phyloP scores from a whole-genome alignment of 1,284 basidiomycete species.

The Puccinia horiana region DNA sequence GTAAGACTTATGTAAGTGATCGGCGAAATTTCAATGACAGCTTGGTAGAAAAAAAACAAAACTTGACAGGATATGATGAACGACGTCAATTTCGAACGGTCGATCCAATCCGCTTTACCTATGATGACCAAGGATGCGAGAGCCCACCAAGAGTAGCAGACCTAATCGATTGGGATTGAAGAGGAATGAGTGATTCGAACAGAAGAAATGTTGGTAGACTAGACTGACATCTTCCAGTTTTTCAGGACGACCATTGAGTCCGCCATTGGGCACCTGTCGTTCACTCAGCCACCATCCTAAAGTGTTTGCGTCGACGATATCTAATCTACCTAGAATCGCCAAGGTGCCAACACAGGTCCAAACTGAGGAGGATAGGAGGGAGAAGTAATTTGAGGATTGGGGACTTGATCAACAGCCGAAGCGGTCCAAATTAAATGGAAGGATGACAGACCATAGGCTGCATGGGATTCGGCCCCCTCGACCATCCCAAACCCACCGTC shows the following conservation, averaged over 20 bases:
- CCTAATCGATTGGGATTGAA: too few relatives aligned
- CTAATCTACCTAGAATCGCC: slow-evolving; percentile 78
- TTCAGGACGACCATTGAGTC: slow-evolving; percentile 91
- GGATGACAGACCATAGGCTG: slow-evolving; percentile 71
- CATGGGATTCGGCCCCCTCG: slow-evolving; percentile 86
- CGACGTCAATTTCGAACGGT: slow-evolving; percentile 70
- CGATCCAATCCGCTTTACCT: slow-evolving; percentile 83
- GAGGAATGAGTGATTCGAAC: not conserved
- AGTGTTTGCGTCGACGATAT: slow-evolving; percentile 71
- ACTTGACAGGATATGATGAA: slow-evolving; percentile 91
- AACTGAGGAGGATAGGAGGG: slow-evolving; percentile 65
- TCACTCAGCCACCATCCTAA: slow-evolving; percentile 91
- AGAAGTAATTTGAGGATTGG: too few relatives aligned
- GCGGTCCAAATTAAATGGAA: not conserved
- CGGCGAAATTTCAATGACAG: too few relatives aligned
- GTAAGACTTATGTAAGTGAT: too few relatives aligned
- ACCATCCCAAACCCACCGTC: slow-evolving; percentile 89
- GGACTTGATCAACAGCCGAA: too few relatives aligned
- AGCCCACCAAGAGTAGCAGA: slow-evolving; percentile 98
- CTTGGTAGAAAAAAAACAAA: slow-evolving; percentile 52
- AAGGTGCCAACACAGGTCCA: slow-evolving; percentile 86
- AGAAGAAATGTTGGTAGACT: not conserved
- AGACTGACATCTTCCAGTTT: slow-evolving; percentile 77
- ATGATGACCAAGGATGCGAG: slow-evolving; percentile 84
- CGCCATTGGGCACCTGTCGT: slow-evolving; percentile 86